Evolutionary conservation across 2,329 filamentous ascomycete genomes (phyloP), one percentile per base, ranked within the genome.

Genomic region (Fusarium oxysporum): DNA sequence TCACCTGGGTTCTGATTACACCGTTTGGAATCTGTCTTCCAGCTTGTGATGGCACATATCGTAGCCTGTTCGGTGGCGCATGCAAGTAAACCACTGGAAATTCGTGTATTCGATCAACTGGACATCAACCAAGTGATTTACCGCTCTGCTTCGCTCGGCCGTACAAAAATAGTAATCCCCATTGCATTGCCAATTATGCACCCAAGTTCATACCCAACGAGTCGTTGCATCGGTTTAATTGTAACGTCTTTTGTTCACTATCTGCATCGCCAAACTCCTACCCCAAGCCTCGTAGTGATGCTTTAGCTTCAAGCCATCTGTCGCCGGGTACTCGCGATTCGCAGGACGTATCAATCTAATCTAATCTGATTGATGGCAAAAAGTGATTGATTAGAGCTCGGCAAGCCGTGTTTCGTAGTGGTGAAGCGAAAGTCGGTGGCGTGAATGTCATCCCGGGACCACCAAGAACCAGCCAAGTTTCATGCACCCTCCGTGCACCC

Each of bases 291-390:
- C 10, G 7, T 17, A 12, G 38, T 12, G 32, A 12, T 30, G 3
- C n/a, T 28, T 4, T 41, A 14, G 23, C 28, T 32, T 6, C 17
- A 51, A 51, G 19, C 47, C 38, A 41, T 35, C 4, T 21, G 25
- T 53, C 45, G 43, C 25, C 1, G 19, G 28, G n/a, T 28, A 6
- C 3, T 28, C 30, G n/a, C 13, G 12, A 57, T 37, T 56, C 37
- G 43, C 13, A n/a, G 14, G 14, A 17, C 12, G 37, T 43, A 47
- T 69, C 38, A 38, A 65, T 69, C 58, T 69, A 47, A 69, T 69
- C 65, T 70, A 58, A 70, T 70, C 65, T 47, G 66, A 69, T 69
- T n/a, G n/a, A 30, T 33, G 13, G 28, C 7, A n/a, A 37, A 28
- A 12, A 14, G 21, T 5, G 25, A 35, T 28, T 10, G 23, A 54